A percentile compares a stretch with the other conserved stretches of the same genome.
Conservation (phyloP, 139 green algal genomes). For the Asterochloris erici region DNA sequence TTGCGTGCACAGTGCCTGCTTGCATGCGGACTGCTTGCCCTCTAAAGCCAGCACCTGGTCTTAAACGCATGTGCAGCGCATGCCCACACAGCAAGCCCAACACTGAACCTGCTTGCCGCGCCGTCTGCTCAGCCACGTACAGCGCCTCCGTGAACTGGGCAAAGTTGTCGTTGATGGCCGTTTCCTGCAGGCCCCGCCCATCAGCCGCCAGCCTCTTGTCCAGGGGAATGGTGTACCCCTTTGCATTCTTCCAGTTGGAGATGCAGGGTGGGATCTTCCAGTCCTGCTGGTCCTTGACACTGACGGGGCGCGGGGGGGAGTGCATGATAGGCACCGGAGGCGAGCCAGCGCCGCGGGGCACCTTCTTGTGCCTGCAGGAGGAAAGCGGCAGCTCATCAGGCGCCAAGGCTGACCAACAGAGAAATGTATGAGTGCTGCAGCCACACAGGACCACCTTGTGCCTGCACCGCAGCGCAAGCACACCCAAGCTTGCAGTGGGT, state of each 20-base stretch:
- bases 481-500: no score
- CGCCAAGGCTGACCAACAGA: no score
- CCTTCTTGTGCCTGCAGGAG: constrained; percentile 24
- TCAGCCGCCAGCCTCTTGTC: constrained; percentile 98
- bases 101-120: constrained; percentile 44
- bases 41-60: no score
- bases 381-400: no score
- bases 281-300: constrained; percentile 85
- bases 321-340: constrained; percentile 97
- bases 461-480: not conserved
- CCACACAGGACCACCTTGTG: constrained; percentile 1
- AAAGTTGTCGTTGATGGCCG: constrained; percentile 45
- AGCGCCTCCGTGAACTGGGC: constrained; percentile 87
- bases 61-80: no score
- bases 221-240: constrained; percentile 97
- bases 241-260: constrained; percentile 97
- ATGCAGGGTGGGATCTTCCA: constrained; percentile 99
- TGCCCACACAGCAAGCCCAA: no score
- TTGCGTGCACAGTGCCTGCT: no score
- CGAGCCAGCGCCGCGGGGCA: constrained; percentile 76
- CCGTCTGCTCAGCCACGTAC: constrained; percentile 93
- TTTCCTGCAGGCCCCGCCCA: constrained; percentile 91
- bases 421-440: no score
- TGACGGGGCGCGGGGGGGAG: constrained; percentile 85
- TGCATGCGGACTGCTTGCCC: no score